A percentile compares a stretch with the other conserved stretches of the same genome.
These are phyloP conservation scores for Pontederia paniculata DNA, from an alignment of 176 grass and related monocot species.

Conservation along the genomic window DNA sequence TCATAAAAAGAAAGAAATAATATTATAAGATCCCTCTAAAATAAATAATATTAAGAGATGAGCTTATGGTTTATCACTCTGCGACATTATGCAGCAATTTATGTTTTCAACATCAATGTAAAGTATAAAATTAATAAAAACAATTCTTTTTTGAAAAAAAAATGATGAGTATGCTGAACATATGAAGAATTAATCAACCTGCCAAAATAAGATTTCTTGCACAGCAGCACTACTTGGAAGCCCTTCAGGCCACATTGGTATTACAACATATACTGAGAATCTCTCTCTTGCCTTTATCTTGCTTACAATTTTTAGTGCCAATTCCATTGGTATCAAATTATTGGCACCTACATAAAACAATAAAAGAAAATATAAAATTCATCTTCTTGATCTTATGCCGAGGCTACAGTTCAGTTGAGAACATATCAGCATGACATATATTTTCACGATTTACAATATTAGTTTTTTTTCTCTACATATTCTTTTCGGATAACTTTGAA, in stretches of 20 bases:
- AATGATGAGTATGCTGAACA: neutral
- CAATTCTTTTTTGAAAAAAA: no score
- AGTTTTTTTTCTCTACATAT: no score
- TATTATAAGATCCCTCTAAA: no score
- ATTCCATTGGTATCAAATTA: slow-evolving; percentile 87
- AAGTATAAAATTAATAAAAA: neutral
- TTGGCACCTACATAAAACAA: slow-evolving; percentile 39
- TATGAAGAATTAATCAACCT: slow-evolving; percentile 34
- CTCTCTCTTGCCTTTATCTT: slow-evolving; percentile 66
- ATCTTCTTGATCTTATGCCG: neutral
- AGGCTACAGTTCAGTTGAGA: no score
- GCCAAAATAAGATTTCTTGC: slow-evolving; percentile 96
- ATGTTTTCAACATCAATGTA: neutral
- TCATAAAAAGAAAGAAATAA: no score
- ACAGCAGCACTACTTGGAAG: slow-evolving; percentile 52
- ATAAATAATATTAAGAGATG: no score
- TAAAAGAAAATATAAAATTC: neutral
- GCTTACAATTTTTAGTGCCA: slow-evolving; percentile 80
- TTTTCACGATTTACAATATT: no score
- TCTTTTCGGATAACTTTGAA: no score
- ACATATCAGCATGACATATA: no score
- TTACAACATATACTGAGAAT: slow-evolving; percentile 71
- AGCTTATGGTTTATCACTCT: no score
- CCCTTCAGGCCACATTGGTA: slow-evolving; percentile 98
- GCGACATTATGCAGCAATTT: no score